Conservation (phyloP, 2,329 filamentous ascomycete genomes). For the Capronia coronata region DNA sequence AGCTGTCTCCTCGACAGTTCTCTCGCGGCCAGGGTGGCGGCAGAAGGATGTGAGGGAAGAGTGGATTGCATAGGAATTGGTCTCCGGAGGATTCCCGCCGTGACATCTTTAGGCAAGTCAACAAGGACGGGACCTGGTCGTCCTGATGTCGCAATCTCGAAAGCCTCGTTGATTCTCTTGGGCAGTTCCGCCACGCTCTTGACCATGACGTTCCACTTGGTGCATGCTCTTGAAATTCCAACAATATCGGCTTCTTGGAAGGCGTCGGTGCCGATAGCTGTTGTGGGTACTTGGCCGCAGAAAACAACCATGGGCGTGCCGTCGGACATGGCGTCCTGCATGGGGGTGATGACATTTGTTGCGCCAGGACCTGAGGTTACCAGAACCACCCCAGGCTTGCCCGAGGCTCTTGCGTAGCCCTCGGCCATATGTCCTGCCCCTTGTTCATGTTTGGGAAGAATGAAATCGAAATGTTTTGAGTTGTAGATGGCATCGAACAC, state of each 20-base stretch:
- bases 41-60: constrained; percentile 74
- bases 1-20: constrained; percentile 68
- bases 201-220: constrained; percentile 99
- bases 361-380: constrained; percentile 95
- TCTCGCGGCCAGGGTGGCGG: constrained; percentile 73
- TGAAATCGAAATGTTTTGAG: constrained; percentile 91
- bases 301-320: constrained; percentile 96
- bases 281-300: constrained; percentile 83
- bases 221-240: constrained; percentile 89
- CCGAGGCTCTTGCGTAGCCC: constrained; percentile 88
- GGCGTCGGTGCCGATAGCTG: constrained; percentile 85
- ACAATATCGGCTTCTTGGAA: constrained; percentile 96
- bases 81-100: constrained; percentile 71
- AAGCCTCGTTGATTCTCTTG: constrained; percentile 91
- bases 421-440: constrained; percentile 98
- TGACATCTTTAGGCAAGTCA: constrained; percentile 94
- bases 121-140: constrained; percentile 91
- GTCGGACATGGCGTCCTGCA: constrained; percentile 93
- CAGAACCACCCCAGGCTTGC: constrained; percentile 89
- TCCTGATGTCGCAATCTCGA: constrained; percentile 93
- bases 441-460: constrained; percentile 93
- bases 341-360: constrained; percentile 92
- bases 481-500: constrained; percentile 99
- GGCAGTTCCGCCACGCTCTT: constrained; percentile 92
- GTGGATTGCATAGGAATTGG: constrained; percentile 73